Percentiles rank a stretch among this genome's conserved stretches.
phyloP scores from a whole-genome alignment of 768 basidiomycete genomes.

The Porphyrellus cyaneotinctus region DNA sequence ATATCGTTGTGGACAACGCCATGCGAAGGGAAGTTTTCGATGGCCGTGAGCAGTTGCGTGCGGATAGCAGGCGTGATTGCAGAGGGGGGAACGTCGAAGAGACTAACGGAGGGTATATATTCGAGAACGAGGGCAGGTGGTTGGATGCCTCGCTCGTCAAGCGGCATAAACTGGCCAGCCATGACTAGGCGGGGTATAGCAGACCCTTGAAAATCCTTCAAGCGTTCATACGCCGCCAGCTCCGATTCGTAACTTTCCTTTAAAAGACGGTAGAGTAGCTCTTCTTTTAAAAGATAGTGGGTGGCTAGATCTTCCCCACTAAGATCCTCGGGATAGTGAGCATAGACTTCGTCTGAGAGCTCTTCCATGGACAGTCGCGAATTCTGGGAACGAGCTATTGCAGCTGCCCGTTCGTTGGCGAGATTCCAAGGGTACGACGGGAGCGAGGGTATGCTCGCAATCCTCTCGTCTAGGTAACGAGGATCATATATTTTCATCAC shows the following conservation, averaged over 20 bases:
- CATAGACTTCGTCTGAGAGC: not conserved
- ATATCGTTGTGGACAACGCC: conserved; percentile 2
- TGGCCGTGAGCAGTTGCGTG: not conserved
- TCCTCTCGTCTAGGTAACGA: conserved; percentile 4
- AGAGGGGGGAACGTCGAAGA: not conserved
- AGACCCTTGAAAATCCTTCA: not conserved
- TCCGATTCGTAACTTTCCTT: not conserved
- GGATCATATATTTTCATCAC: conserved; percentile 7
- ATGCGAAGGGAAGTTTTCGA: not conserved
- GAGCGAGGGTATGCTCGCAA: not conserved
- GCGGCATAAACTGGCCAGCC: not conserved
- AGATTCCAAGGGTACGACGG: not conserved
- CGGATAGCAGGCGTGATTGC: not conserved
- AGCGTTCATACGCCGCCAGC: not conserved
- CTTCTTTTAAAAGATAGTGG: not conserved
- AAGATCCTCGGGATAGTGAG: not conserved
- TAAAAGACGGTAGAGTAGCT: not conserved
- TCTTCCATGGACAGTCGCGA: not conserved
- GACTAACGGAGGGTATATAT: conserved; percentile 4
- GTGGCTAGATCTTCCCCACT: not conserved
- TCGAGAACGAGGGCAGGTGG: conserved; percentile 1
- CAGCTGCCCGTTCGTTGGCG: not conserved
- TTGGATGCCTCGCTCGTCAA: conserved; percentile 1
- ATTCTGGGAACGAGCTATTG: not conserved
- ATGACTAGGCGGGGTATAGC: not conserved